Evolutionary conservation across 176 grass and related monocot genomes (phyloP).

Genomic region (Bothriochloa decipiens): DNA sequence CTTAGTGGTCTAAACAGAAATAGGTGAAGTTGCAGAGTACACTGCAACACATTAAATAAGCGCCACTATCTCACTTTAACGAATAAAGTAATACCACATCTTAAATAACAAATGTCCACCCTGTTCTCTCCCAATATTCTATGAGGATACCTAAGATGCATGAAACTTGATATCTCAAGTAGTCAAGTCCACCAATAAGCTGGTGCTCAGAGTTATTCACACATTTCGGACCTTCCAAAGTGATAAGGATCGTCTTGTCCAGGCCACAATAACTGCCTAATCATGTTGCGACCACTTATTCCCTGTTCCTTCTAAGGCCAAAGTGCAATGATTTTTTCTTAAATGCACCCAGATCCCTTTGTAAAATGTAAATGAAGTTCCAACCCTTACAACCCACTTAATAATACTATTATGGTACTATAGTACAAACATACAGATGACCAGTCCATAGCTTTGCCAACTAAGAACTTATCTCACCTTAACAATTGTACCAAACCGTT

Average conservation of each 20-base stretch:
- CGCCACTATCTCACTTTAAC: not conserved
- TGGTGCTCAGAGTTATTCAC: not conserved
- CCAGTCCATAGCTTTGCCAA: not conserved
- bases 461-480: not conserved
- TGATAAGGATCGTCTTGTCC: constrained; percentile 20
- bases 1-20: constrained; percentile 25
- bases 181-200: constrained; percentile 1
- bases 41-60: constrained; percentile 13
- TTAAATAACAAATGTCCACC: constrained; percentile 27
- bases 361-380: constrained; percentile 28
- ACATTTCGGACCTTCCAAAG: constrained; percentile 26
- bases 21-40: not conserved
- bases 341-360: constrained; percentile 25
- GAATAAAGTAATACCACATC: constrained; percentile 10
- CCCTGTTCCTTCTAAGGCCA: constrained; percentile 36
- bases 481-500: not conserved
- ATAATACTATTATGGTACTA: not conserved
- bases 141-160: constrained; percentile 35
- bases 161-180: constrained; percentile 13
- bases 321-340: constrained; percentile 51
- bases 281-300: constrained; percentile 37
- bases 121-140: constrained; percentile 9
- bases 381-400: constrained; percentile 42
- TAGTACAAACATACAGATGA: not conserved
- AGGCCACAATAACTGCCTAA: constrained; percentile 33